Conservation (phyloP, 192 early-diverging fungal genomes). For the Oehlia diaphana region DNA sequence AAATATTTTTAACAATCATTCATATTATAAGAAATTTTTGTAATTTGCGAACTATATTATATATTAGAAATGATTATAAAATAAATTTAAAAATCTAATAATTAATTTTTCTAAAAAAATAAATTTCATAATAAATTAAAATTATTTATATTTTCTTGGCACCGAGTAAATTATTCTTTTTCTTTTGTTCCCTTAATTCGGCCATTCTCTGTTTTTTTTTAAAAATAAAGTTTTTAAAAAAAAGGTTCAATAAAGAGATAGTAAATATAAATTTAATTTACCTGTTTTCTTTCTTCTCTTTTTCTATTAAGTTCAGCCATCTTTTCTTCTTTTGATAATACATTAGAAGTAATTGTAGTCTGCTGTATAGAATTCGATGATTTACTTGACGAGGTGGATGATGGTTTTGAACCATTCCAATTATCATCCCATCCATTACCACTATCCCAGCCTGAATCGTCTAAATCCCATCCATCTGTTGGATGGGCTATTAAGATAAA, state of each 20-base stretch:
- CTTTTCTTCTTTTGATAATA: conserved; percentile 47
- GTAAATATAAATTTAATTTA: background rate
- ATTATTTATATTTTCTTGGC: conserved; percentile 47
- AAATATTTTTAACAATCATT: no score
- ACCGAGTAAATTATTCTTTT: conserved; percentile 34
- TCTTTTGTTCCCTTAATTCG: conserved; percentile 46
- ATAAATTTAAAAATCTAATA: no score
- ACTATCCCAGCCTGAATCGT: conserved; percentile 30
- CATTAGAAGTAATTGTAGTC: conserved; percentile 7
- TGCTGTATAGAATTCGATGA: background rate
- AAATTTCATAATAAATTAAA: no score
- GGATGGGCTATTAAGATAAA: background rate
- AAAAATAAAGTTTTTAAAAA: background rate
- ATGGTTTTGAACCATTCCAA: conserved; percentile 24
- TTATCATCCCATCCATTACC: conserved; percentile 27
- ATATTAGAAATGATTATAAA: no score
- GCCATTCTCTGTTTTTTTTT: conserved; percentile 38
- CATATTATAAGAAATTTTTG: no score
- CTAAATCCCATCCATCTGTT: conserved; percentile 29
- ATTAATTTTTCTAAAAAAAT: no score
- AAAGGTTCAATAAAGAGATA: background rate
- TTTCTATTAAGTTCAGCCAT: conserved; percentile 50
- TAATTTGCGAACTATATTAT: no score
- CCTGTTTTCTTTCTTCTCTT: conserved; percentile 54
- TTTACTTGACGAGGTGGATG: background rate